Base-by-base conservation (phyloP, 352 stramenopile species). In the Phytophthora fragariae region DNA sequence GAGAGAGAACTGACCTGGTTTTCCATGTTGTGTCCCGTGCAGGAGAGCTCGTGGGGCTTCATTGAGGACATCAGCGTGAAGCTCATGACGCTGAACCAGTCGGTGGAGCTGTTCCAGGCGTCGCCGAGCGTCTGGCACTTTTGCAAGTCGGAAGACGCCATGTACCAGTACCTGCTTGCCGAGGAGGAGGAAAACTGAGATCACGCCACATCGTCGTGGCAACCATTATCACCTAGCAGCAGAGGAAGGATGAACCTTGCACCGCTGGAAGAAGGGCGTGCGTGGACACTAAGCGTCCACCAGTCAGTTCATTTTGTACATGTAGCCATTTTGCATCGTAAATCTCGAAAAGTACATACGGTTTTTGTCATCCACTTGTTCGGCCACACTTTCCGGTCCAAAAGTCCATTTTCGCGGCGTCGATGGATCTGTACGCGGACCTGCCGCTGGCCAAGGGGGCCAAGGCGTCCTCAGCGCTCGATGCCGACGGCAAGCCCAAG, bases 21-120 rank as follows among this genome's bases (percentile, higher is more conserved):
- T 49, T 49, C 8, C 73, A 39, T 62, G 31, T 65, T 70, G 17
- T 11, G 14, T 49, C 52, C 57, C 4, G 31, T 37, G 58, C 56
- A 96, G 85, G 90, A 97, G 71, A 95, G 80, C 47, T 86, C 88
- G 39, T 92, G 85, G 84, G 81, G 77, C 10, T 97, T 97, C 55
- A 89, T 95, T 31, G 84, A 93, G 60, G 77, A 87, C 37, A 90
- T 95, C n/a, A 84, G 87, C 62, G 67, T 82, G 55, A 93, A 95
- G 66, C 76, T 97, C 7, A 64, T 76, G 68, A 82, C 76, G 12
- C 76, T 97, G 12, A 83, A 88, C 62, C 84, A 80, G 56, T 91
- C 84, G 21, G 83, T 93, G 41, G 81, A 77, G 37, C 65, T 93
- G 12, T 97, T 97, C 64, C 68, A 92, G 47, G 81, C 80, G 29